A percentile compares a stretch with the other conserved stretches of the same genome.
These are phyloP conservation scores for Phaeosphaeriaceae sp. DNA, from an alignment of 2,329 filamentous ascomycete genomes.

Conservation along the genomic window DNA sequence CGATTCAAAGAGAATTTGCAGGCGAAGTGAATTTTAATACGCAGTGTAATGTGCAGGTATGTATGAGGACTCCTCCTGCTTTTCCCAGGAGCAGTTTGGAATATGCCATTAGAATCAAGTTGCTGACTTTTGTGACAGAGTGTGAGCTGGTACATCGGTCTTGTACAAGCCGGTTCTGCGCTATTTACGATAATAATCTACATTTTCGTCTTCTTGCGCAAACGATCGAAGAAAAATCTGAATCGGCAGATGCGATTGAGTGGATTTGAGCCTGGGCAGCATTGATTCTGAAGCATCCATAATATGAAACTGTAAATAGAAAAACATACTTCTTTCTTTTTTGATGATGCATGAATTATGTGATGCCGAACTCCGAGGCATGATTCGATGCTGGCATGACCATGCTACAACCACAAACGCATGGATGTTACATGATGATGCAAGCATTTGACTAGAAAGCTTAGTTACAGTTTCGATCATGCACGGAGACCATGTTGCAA, in stretches of 20 bases:
- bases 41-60: constrained; percentile 48
- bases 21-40: constrained; percentile 44
- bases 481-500: not conserved
- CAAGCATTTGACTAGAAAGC: too few species aligned
- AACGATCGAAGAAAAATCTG: constrained; percentile 39
- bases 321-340: not conserved
- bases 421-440: too few species aligned
- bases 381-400: too few species aligned
- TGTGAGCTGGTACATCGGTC: constrained; percentile 44
- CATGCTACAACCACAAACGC: too few species aligned
- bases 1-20: constrained; percentile 47
- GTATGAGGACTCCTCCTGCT: not conserved
- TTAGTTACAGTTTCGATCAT: too few species aligned
- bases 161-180: constrained; percentile 41
- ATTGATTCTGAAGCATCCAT: not conserved
- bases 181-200: constrained; percentile 40
- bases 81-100: too few species aligned
- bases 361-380: too few species aligned
- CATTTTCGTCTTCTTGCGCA: constrained; percentile 34
- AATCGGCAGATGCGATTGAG: constrained; percentile 4
- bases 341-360: too few species aligned
- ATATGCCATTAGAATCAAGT: not conserved
- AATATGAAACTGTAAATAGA: not conserved
- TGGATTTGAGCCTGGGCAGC: constrained; percentile 4
- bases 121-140: constrained; percentile 29